Base-by-base conservation (phyloP, 1,284 basidiomycete genomes). In the Austropuccinia psidii region DNA sequence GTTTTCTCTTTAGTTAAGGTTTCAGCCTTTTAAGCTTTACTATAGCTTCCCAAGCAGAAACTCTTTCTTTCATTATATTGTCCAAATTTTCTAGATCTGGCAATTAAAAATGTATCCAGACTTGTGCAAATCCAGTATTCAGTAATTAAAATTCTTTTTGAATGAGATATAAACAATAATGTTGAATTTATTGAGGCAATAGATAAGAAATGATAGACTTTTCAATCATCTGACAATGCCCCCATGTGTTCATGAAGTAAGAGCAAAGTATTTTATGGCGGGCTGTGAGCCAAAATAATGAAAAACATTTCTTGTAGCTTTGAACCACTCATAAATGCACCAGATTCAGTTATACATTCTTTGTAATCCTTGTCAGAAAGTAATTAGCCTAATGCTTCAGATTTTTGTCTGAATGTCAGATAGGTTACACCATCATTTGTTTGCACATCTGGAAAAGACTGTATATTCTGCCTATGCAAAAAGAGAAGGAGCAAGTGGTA, bases 401-500 rank as follows among this genome's bases (percentile, higher is more conserved):
- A 17, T 1, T n/a, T 43, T 8, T 9, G 6, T 4, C 61, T 7
- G 61, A 47, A 64, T 1, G 61, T 2, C 4, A 1, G 6, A 15
- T 47, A 21, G 29, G 21, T 3, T 11, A 64, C n/a, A 2, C 43
- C 61, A 29, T 21, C 27, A 1, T 45, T 43, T 1, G 61, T 47
- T 29, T 19, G 43, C 21, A 64, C 1, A 31, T 64, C 61, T 19
- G 27, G 5, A 33, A 64, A 64, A 5, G 39, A 45, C 4, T 21
- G 43, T 4, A 43, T 2, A 1, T 43, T 43, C 9, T 24, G 24
- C 11, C 9, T 6, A 45, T 24, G 15, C 8, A 49, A 29, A 2
- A 64, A 19, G 0, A 84, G 78, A 0, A 78, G 77, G 0, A 81
- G 78, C 0, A 84, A 79, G 73, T 83, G 83, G 74, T 81, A 84